Base-by-base conservation (phyloP, 164 flowering plant species). In the Protea cynaroides region DNA sequence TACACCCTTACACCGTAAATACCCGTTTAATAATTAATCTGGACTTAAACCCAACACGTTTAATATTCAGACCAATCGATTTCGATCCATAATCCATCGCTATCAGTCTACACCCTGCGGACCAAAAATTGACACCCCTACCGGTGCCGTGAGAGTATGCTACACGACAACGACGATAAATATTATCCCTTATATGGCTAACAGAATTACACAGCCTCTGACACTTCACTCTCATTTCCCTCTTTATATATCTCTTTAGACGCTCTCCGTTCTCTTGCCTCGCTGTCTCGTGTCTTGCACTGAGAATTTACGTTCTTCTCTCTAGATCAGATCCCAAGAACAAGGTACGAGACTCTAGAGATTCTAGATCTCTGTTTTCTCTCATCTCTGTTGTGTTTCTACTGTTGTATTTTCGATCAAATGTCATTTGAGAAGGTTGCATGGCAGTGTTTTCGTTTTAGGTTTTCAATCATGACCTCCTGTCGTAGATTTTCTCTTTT, bases 261-360 rank as follows among this genome's bases (percentile, higher is more conserved):
- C 37, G 8, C 24, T 53, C 50, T 36, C n/a, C 12, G 1, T 11
- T 51, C 13, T 21, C 24, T 19, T 19, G 2, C 19, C 43, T 40
- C 61, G 8, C 7, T 29, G 9, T 49, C 56, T 62, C 40, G 29
- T 40, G 3, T n/a, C 25, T 59, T 3, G 10, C 1, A n/a, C 0
- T 21, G 19, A 17, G 60, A 34, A 57, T 29, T 13, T 34, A 7
- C n/a, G 43, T 17, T 25, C 43, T 19, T 17, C 53, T 44, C 52
- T 61, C 59, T 22, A 7, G 59, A 21, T 64, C 49, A 1, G 59
- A 38, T 54, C 59, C 4, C 47, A 64, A 29, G 36, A 64, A 54
- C 51, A 38, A 53, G 66, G 66, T 64, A 54, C 19, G 51, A 23
- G 24, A 53, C 52, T 37, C 34, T 54, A 64, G 59, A 64, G 43